These are phyloP conservation scores for Plasmodium sp. DNA, from an alignment of 169 alveolate genomes.

Conservation along the genomic window DNA sequence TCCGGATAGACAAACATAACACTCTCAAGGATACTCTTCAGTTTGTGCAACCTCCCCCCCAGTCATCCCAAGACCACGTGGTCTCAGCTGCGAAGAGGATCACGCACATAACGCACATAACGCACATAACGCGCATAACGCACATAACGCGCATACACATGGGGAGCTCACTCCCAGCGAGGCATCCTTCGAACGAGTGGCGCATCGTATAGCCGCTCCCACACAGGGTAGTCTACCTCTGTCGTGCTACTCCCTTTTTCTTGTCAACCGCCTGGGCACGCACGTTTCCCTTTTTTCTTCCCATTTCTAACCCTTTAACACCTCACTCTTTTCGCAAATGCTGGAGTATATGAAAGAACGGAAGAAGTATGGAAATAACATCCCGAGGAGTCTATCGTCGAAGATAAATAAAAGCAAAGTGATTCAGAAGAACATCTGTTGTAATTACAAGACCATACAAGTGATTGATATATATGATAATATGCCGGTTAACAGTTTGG, in stretches of 20 bases:
- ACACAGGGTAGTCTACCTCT: neutral
- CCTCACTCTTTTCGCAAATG: slow-evolving; percentile 10
- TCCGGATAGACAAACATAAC: neutral
- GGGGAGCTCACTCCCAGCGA: neutral
- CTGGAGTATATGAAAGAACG: slow-evolving; percentile 70
- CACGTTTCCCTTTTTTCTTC: neutral
- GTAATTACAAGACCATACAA: slow-evolving; percentile 57
- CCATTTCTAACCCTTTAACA: neutral
- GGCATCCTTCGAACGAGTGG: neutral
- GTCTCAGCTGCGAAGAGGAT: neutral
- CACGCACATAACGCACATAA: neutral
- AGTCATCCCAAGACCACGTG: neutral
- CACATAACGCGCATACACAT: neutral
- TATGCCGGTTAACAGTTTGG: slow-evolving; percentile 75
- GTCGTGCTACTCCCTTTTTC: neutral
- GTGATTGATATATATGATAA: slow-evolving; percentile 77
- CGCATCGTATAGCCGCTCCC: neutral
- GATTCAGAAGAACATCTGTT: slow-evolving; percentile 13
- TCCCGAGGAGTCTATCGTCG: slow-evolving; percentile 63
- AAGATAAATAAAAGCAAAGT: slow-evolving; percentile 68
- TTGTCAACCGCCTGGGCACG: neutral
- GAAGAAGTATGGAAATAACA: slow-evolving; percentile 48
- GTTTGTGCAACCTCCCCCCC: neutral
- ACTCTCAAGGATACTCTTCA: neutral
- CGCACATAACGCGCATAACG: too few relatives aligned